These are phyloP conservation scores for Trametes versicolor DNA, from an alignment of 1,284 basidiomycete genomes.

Conservation along the genomic window DNA sequence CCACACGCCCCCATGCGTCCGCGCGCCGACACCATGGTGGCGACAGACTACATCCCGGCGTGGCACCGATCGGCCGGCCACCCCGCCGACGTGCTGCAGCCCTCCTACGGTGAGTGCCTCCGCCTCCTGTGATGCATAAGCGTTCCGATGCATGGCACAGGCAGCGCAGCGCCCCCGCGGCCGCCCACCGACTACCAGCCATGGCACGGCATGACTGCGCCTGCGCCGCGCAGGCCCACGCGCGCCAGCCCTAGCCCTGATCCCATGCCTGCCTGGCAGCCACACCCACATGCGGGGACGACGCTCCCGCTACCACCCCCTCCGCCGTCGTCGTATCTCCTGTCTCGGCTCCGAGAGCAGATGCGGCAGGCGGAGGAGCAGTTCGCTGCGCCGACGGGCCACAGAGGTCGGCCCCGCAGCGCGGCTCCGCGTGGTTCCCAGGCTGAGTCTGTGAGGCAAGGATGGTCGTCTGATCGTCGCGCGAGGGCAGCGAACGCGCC, in stretches of 20 bases:
- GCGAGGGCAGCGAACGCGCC: not conserved
- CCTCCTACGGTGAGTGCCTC: conserved; percentile 3
- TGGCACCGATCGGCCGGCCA: conserved; percentile 9
- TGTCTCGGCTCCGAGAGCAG: conserved; percentile 16
- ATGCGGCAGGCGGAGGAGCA: conserved; percentile 10
- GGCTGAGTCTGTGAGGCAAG: not conserved
- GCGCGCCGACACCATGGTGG: conserved; percentile 7
- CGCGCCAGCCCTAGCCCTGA: not conserved
- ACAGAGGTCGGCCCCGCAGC: not conserved
- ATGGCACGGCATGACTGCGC: conserved; percentile 12
- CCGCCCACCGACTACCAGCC: conserved; percentile 10
- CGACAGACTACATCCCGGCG: conserved; percentile 18
- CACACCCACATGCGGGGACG: not conserved
- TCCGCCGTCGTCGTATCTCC: conserved; percentile 11
- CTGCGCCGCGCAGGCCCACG: conserved; percentile 5
- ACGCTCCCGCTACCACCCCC: conserved; percentile 8
- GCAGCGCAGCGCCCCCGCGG: conserved; percentile 5
- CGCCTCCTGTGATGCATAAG: not conserved
- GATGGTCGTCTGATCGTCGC: not conserved
- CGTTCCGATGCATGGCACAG: conserved; percentile 4
- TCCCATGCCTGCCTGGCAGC: not conserved
- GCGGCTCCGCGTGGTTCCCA: not conserved
- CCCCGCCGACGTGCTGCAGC: not conserved
- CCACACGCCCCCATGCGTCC: not conserved
- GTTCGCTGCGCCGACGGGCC: not conserved